A percentile compares a stretch with the other conserved stretches of the same genome.
Conservation (phyloP, 1,139 yeast species). For the Geotrichum australiense region DNA sequence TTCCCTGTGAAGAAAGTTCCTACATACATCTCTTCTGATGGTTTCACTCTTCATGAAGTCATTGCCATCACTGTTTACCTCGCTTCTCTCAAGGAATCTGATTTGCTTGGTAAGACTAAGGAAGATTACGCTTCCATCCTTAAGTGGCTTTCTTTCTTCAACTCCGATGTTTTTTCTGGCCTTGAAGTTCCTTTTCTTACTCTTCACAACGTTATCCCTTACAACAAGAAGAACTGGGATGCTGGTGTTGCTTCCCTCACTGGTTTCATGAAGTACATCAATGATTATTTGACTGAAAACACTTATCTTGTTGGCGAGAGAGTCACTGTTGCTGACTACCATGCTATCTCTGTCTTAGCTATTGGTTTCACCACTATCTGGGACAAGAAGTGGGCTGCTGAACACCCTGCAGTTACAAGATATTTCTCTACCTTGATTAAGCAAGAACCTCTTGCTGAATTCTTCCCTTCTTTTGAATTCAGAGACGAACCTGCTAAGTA, state of each 20-base stretch:
- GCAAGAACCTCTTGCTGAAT: slow-evolving; percentile 48
- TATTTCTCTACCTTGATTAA: slow-evolving; percentile 74
- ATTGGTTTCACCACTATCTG: slow-evolving; percentile 64
- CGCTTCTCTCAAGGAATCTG: slow-evolving; percentile 29
- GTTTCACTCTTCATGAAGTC: slow-evolving; percentile 69
- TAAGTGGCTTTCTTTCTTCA: slow-evolving; percentile 77
- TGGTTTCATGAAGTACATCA: slow-evolving; percentile 29
- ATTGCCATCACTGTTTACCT: slow-evolving; percentile 57
- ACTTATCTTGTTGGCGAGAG: slow-evolving; percentile 92
- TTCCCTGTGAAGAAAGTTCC: slow-evolving; percentile 78
- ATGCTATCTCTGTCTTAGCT: slow-evolving; percentile 50
- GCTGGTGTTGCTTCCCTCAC: slow-evolving; percentile 42
- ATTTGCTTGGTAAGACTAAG: slow-evolving; percentile 56
- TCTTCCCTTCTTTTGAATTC: slow-evolving; percentile 42
- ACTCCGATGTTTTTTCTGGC: slow-evolving; percentile 55
- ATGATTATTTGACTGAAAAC: slow-evolving; percentile 48
- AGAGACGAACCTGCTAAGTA: slow-evolving; percentile 50
- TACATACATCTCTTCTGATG: slow-evolving; percentile 72
- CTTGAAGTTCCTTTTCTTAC: slow-evolving; percentile 39
- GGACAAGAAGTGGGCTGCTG: slow-evolving; percentile 71
- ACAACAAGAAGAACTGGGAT: slow-evolving; percentile 77
- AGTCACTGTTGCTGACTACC: slow-evolving; percentile 76
- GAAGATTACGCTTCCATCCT: slow-evolving; percentile 65
- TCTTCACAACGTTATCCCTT: slow-evolving; percentile 48
- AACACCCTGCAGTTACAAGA: slow-evolving; percentile 70